Conservation (phyloP, 75 land plant species). For the Larix kaempferi region DNA sequence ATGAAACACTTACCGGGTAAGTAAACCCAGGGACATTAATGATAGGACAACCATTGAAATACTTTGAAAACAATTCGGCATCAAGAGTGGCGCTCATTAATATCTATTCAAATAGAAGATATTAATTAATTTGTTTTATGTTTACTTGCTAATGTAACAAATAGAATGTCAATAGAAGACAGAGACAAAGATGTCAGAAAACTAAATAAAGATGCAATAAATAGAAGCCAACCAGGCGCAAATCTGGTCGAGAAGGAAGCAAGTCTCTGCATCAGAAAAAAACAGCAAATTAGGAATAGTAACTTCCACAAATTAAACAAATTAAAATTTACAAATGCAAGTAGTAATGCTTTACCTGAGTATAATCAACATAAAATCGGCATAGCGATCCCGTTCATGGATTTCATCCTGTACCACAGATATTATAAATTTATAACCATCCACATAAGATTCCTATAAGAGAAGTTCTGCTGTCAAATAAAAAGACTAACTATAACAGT, state of each 20-base stretch:
- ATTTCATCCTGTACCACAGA: slow-evolving; percentile 81
- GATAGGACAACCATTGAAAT: slow-evolving; percentile 88
- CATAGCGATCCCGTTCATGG: slow-evolving; percentile 90
- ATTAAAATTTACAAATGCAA: slow-evolving; percentile 3
- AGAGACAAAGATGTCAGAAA: background rate
- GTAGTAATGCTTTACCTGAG: slow-evolving; percentile 62
- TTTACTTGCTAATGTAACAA: background rate
- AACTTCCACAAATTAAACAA: slow-evolving; percentile 2
- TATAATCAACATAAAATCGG: slow-evolving; percentile 91
- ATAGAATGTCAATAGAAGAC: background rate
- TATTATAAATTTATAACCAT: background rate
- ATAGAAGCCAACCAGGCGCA: slow-evolving; percentile 71
- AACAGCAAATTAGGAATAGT: slow-evolving; percentile 8
- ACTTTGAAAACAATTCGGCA: slow-evolving; percentile 83
- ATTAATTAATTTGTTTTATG: background rate
- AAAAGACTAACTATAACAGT: too few species aligned
- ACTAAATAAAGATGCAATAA: slow-evolving; percentile 3
- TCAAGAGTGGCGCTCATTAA: slow-evolving; percentile 99
- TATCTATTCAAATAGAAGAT: slow-evolving; percentile 44
- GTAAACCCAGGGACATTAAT: slow-evolving; percentile 93
- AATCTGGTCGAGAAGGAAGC: slow-evolving; percentile 69
- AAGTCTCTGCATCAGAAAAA: slow-evolving; percentile 64
- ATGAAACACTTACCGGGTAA: slow-evolving; percentile 65
- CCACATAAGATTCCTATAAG: background rate
- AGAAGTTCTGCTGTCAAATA: background rate